Percentiles rank a stretch among this genome's conserved stretches.
Conservation (phyloP, 345 rosid genomes). For the Ceriops decandra region DNA sequence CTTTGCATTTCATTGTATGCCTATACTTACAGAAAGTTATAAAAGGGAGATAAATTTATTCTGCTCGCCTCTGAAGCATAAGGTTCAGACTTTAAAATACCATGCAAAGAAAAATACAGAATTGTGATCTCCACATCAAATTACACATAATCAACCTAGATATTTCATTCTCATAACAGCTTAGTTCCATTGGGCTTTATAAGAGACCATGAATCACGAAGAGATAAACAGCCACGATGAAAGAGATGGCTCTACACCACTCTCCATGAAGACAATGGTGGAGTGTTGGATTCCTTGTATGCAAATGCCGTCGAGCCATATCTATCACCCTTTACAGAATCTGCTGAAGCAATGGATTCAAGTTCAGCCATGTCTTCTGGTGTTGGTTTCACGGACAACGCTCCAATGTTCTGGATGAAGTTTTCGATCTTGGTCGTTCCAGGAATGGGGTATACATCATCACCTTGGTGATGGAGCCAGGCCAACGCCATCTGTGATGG, state of each 20-base stretch:
- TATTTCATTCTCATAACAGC: not conserved
- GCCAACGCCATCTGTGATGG: conserved; percentile 66
- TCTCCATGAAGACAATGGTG: not conserved
- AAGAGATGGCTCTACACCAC: not conserved
- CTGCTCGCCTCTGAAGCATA: too few relatives aligned
- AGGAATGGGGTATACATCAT: conserved; percentile 63
- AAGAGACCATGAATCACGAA: not conserved
- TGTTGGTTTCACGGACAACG: conserved; percentile 52
- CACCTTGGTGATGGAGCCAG: conserved; percentile 70
- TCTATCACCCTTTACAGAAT: conserved; percentile 42
- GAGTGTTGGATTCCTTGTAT: conserved; percentile 27
- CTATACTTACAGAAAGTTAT: too few relatives aligned
- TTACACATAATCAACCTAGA: too few relatives aligned
- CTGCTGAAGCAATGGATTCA: conserved; percentile 39
- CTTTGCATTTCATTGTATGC: too few relatives aligned
- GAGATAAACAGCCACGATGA: too few relatives aligned
- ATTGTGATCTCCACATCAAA: too few relatives aligned
- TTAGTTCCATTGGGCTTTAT: not conserved
- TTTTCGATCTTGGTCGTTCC: conserved; percentile 60
- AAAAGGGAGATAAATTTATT: too few relatives aligned
- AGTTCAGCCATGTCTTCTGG: conserved; percentile 57
- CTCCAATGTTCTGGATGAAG: conserved; percentile 52
- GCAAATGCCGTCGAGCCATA: conserved; percentile 21
- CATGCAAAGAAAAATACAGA: too few relatives aligned
- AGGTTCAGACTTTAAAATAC: too few relatives aligned